Percentiles rank a stretch among this genome's conserved stretches.
These are phyloP conservation scores for Boletus sensibilis DNA, from an alignment of 768 basidiomycete species.

Conservation along the genomic window DNA sequence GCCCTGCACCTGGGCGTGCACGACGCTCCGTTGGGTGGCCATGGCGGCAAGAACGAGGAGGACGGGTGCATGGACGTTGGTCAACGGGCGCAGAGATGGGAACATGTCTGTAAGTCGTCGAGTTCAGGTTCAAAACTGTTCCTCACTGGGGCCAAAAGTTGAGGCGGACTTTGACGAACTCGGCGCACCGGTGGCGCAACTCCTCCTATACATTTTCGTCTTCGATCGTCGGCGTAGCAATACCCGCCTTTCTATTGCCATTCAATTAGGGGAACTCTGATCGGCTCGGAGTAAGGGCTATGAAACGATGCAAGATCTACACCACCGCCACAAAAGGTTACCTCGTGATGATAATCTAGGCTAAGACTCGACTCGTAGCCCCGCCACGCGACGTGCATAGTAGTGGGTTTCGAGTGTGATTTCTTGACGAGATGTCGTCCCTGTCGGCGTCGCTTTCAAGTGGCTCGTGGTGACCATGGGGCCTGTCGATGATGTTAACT, in stretches of 20 bases:
- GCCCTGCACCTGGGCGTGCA: constrained; percentile 11
- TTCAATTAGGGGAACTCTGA: not conserved
- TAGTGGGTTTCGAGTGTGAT: no score
- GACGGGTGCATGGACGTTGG: not conserved
- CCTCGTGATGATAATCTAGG: no score
- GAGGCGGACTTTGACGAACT: not conserved
- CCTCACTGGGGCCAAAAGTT: not conserved
- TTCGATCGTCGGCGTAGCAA: not conserved
- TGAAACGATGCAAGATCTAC: no score
- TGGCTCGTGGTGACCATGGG: no score
- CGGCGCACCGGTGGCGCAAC: not conserved
- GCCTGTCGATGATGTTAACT: no score
- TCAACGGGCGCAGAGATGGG: not conserved
- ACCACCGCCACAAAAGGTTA: no score
- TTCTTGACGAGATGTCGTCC: no score
- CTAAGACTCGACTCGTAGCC: no score
- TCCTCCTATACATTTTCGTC: not conserved
- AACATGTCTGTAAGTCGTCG: not conserved
- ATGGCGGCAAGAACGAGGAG: constrained; percentile 6
- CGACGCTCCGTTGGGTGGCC: constrained; percentile 2
- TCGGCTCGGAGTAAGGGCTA: not conserved
- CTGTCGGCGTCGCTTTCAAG: no score
- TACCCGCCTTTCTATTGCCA: not conserved
- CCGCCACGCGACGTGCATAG: no score
- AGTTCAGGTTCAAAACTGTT: not conserved